phyloP scores from a whole-genome alignment of 768 basidiomycete species.

The Cyclocybe aegerita region DNA sequence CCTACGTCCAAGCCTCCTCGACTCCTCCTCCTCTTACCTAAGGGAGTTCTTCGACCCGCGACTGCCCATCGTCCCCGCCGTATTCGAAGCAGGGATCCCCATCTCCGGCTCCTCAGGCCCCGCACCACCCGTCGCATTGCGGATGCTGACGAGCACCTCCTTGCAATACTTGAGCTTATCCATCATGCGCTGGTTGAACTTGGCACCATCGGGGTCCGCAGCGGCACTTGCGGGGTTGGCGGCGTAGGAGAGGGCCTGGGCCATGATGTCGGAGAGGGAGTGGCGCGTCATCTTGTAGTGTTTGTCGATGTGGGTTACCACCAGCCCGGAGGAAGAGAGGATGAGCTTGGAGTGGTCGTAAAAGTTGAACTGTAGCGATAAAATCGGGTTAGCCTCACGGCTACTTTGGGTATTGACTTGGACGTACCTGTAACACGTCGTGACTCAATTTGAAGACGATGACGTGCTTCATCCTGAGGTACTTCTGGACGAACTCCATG shows the following conservation, averaged over 20 bases:
- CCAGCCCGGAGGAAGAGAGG: slow-evolving; percentile 74
- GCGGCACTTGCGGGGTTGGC: slow-evolving; percentile 17
- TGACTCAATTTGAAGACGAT: slow-evolving; percentile 97
- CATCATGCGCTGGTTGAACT: slow-evolving; percentile 62
- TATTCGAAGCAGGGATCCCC: no score
- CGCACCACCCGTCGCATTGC: slow-evolving; percentile 39
- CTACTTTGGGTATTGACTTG: no score
- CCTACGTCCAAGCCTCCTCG: no score
- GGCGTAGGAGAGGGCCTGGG: slow-evolving; percentile 37
- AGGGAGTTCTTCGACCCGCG: no score
- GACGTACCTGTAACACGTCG: slow-evolving; percentile 85
- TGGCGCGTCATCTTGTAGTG: slow-evolving; percentile 75
- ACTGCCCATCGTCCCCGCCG: no score
- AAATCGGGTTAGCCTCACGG: not conserved
- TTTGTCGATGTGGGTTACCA: slow-evolving; percentile 91
- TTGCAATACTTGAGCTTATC: slow-evolving; percentile 87
- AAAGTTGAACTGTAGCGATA: slow-evolving; percentile 84
- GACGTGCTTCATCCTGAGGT: slow-evolving; percentile 94
- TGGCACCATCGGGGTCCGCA: slow-evolving; percentile 52
- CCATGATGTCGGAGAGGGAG: slow-evolving; percentile 72
- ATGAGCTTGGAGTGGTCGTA: slow-evolving; percentile 97
- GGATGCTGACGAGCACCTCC: slow-evolving; percentile 76
- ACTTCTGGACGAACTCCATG: slow-evolving; percentile 96
- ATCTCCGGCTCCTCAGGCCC: slow-evolving; percentile 20
- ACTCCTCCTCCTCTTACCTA: no score